Conservation (phyloP, 2,329 filamentous ascomycete species). For the Emmonsia crescens region DNA sequence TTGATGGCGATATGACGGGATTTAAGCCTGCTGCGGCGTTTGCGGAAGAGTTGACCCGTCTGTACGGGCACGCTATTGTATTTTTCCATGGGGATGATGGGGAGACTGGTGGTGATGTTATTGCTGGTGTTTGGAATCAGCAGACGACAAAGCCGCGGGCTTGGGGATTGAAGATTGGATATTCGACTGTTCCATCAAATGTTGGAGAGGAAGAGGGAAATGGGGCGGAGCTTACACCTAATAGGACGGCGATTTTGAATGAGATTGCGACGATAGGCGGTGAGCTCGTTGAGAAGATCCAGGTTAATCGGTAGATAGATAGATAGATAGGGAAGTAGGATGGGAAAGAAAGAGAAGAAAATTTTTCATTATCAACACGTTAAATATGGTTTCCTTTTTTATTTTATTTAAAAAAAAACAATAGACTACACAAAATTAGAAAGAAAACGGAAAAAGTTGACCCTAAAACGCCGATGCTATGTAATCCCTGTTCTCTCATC, state of each 20-base stretch:
- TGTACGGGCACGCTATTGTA: slow-evolving; percentile 60
- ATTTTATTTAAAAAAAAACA: neutral
- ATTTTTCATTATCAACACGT: slow-evolving; percentile 1
- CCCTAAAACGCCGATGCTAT: slow-evolving; percentile 6
- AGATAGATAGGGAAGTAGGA: neutral
- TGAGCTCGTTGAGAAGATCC: slow-evolving; percentile 57
- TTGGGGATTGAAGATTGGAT: slow-evolving; percentile 29
- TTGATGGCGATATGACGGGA: slow-evolving; percentile 38
- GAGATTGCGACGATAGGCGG: slow-evolving; percentile 44
- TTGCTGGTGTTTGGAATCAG: slow-evolving; percentile 59
- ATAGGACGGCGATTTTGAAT: slow-evolving; percentile 32
- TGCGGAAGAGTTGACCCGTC: slow-evolving; percentile 52
- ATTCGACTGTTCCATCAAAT: slow-evolving; percentile 21
- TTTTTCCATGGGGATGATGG: slow-evolving; percentile 63
- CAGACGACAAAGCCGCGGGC: slow-evolving; percentile 20
- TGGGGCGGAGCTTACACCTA: slow-evolving; percentile 23
- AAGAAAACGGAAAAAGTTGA: slow-evolving; percentile 4
- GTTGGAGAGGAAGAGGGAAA: slow-evolving; percentile 10
- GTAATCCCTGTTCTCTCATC: neutral
- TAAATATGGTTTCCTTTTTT: neutral
- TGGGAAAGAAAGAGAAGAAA: neutral
- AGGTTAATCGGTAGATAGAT: slow-evolving; percentile 32
- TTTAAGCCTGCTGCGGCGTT: slow-evolving; percentile 54
- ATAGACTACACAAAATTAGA: neutral
- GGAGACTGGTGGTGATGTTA: slow-evolving; percentile 35